Percentiles rank a stretch among this genome's conserved stretches.
phyloP scores from a whole-genome alignment of 73 alveolate genomes.

The Symbiodinium pilosum region DNA sequence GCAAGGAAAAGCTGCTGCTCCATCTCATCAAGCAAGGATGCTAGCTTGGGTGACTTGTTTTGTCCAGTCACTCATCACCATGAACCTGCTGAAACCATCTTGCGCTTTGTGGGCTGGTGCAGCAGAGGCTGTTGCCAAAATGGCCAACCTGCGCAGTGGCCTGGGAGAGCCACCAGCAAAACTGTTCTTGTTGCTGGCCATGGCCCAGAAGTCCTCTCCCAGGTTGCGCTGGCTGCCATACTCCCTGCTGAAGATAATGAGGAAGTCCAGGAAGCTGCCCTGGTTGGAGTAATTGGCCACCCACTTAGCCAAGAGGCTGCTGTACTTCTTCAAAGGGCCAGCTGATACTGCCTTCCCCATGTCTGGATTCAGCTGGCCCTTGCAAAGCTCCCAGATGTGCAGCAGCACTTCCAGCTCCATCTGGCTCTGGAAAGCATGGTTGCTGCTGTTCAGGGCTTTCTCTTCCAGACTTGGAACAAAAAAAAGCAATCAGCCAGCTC shows the following conservation, averaged over 20 bases:
- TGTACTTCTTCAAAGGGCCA: background rate
- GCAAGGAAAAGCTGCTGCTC: background rate
- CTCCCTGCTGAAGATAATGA: background rate
- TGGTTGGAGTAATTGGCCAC: background rate
- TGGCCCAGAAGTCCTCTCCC: background rate
- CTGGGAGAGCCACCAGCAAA: background rate
- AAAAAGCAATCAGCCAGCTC: background rate
- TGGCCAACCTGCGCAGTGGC: background rate
- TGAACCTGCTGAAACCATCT: background rate
- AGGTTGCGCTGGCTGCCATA: background rate
- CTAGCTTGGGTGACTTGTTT: background rate
- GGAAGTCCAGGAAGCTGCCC: background rate
- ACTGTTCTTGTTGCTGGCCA: background rate
- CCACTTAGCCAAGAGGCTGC: background rate
- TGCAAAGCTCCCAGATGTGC: background rate
- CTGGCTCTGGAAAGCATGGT: background rate
- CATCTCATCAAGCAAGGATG: background rate
- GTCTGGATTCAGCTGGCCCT: background rate
- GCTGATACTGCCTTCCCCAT: background rate
- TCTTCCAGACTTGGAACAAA: background rate
- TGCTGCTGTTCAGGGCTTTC: background rate
- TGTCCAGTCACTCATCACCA: background rate
- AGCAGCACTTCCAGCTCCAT: background rate
- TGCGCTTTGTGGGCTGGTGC: background rate
- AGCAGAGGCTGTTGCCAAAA: background rate